Evolutionary conservation across 805 yeast species (phyloP), one percentile per base, ranked within the genome.

Genomic region (Ogataea nonfermentans): DNA sequence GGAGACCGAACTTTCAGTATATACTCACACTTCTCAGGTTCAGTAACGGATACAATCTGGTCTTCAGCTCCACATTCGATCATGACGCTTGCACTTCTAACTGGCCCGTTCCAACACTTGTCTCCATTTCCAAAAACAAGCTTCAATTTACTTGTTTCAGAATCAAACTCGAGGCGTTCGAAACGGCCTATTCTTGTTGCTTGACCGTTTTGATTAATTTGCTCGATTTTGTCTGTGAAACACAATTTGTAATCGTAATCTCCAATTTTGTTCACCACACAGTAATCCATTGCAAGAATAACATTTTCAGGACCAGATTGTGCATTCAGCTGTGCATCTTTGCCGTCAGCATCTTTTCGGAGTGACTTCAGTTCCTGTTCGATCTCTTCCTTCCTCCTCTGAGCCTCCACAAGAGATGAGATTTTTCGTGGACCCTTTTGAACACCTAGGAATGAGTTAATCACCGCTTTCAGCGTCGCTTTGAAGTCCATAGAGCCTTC

Each of bases 41-140:
- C 99, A 29, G 81, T 69, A 8, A 91, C 95, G 3, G 77, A 59
- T n/a, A 82, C 40, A 16, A 88, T 59, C 40, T 71, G 67, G 32
- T 73, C 66, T 3, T 66, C 62, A 2, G 70, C 63, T 0, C 95
- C 95, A 63, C 99, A 93, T 12, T 68, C 66, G 39, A 90, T 56
- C 15, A 67, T 67, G 2, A 86, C 81, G 8, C 59, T 63, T 1
- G 87, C 90, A 24, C 82, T 74, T 59, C 99, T 77, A 20, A 67
- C 59, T 4, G 97, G 97, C 0, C 99, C 99, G 58, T 89, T 86
- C 96, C 98, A 91, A 62, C 99, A 93, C 55, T 71, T 75, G 29
- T 79, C 80, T 14, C 99, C 99, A 13, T 67, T 56, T 4, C 61
- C 66, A 56, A 70, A 93, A 6, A 39, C 23, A 5, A 63, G 26